These are phyloP conservation scores for Mimosa bimucronata DNA, from an alignment of 306 rosid genomes.

Conservation along the genomic window DNA sequence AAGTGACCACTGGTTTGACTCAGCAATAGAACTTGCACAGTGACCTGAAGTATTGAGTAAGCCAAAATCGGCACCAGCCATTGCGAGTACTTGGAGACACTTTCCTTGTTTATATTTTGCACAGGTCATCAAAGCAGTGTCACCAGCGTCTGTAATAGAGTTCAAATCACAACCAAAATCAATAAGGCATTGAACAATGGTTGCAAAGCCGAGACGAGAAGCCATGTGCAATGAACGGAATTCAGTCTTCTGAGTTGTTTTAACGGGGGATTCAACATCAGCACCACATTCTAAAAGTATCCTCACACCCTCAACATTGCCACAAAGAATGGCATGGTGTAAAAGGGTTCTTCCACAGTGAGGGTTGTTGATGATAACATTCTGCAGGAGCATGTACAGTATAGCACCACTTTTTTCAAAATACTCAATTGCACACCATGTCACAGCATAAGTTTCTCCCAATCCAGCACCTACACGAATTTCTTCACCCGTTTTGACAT, in stretches of 20 bases:
- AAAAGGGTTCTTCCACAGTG: slow-evolving; percentile 79
- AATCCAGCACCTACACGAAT: slow-evolving; percentile 95
- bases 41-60: slow-evolving; percentile 64
- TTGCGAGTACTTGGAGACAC: slow-evolving; percentile 66
- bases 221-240: slow-evolving; percentile 88
- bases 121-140: slow-evolving; percentile 80
- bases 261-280: slow-evolving; percentile 59
- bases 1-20: slow-evolving; percentile 64
- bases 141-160: slow-evolving; percentile 70
- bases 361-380: slow-evolving; percentile 43
- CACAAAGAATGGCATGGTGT: slow-evolving; percentile 89
- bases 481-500: slow-evolving; percentile 81
- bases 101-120: slow-evolving; percentile 68
- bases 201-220: slow-evolving; percentile 68
- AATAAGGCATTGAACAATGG: slow-evolving; percentile 63
- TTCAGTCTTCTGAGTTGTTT: slow-evolving; percentile 57
- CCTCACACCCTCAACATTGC: slow-evolving; percentile 65
- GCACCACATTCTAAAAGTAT: slow-evolving; percentile 67
- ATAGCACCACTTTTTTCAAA: slow-evolving; percentile 85
- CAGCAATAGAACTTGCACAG: slow-evolving; percentile 70
- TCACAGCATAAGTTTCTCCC: slow-evolving; percentile 79
- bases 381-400: slow-evolving; percentile 66
- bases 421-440: slow-evolving; percentile 97
- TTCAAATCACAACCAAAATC: slow-evolving; percentile 76
- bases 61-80: slow-evolving; percentile 86